phyloP scores from a whole-genome alignment of 108 stramenopile species.

The Fistulifera pelliculosa region DNA sequence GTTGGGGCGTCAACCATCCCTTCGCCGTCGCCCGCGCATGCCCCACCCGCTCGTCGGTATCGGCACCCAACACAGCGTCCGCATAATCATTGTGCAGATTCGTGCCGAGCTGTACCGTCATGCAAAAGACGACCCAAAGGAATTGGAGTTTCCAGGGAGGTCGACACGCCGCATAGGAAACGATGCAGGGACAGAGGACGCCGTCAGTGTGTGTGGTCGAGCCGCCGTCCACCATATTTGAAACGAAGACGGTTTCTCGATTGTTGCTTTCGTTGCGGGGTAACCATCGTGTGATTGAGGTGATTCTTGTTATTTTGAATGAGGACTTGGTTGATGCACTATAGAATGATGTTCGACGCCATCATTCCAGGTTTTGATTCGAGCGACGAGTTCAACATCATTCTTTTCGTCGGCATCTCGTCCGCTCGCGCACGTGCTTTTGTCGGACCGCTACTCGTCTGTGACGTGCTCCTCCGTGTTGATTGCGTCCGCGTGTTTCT shows the following conservation, averaged over 20 bases:
- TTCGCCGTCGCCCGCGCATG: constrained; percentile 85
- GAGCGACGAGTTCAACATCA: too few relatives aligned
- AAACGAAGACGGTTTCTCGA: constrained; percentile 39
- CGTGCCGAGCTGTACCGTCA: constrained; percentile 74
- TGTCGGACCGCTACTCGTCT: too few relatives aligned
- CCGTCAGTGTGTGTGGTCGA: constrained; percentile 87
- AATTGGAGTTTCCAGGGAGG: constrained; percentile 9
- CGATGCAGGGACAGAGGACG: constrained; percentile 65
- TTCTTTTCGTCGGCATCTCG: too few relatives aligned
- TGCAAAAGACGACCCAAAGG: constrained; percentile 36
- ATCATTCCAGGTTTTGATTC: too few relatives aligned
- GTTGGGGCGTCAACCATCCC: constrained; percentile 77
- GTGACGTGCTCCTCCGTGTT: too few relatives aligned
- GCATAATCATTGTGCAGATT: constrained; percentile 91
- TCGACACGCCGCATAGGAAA: constrained; percentile 16
- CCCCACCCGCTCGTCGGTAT: constrained; percentile 66
- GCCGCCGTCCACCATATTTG: constrained; percentile 73
- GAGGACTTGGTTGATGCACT: too few relatives aligned
- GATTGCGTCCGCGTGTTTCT: too few relatives aligned
- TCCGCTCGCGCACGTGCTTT: too few relatives aligned
- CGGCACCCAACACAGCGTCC: constrained; percentile 81
- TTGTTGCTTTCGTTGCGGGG: too few relatives aligned
- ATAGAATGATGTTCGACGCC: too few relatives aligned
- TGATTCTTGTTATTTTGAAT: too few relatives aligned
- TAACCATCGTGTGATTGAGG: too few relatives aligned